Conservation (phyloP, 2,329 filamentous ascomycete species). For the Dactylella cylindrospora region DNA sequence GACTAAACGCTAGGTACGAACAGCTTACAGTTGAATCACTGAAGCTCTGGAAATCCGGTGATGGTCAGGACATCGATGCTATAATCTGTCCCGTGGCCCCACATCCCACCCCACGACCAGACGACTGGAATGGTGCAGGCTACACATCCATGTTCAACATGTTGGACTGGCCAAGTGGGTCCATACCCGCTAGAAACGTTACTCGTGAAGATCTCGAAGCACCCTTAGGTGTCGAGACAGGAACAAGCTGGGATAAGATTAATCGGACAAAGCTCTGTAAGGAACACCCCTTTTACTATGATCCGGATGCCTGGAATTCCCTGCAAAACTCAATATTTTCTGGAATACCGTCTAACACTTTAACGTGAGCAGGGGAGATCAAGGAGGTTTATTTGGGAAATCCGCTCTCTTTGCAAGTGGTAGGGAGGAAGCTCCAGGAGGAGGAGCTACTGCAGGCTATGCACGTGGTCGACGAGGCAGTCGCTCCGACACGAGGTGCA, state of each 20-base stretch:
- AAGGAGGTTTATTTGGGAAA: constrained; percentile 57
- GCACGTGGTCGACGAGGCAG: constrained; percentile 50
- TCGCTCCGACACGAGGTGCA: constrained; percentile 37
- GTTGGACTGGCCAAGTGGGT: constrained; percentile 64
- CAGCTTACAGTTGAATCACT: constrained; percentile 61
- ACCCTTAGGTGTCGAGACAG: constrained; percentile 27
- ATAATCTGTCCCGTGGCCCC: constrained; percentile 66
- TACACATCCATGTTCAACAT: constrained; percentile 65
- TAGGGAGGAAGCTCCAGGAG: constrained; percentile 59
- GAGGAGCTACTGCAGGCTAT: constrained; percentile 57
- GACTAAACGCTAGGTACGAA: constrained; percentile 59
- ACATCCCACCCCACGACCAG: constrained; percentile 64
- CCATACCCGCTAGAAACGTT: constrained; percentile 28
- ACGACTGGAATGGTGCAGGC: constrained; percentile 64
- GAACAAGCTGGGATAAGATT: constrained; percentile 33
- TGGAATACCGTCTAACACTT: too few relatives aligned
- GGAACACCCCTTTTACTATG: too few relatives aligned
- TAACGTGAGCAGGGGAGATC: constrained; percentile 50
- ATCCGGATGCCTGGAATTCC: too few relatives aligned
- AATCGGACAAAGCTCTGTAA: constrained; percentile 40
- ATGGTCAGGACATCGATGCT: constrained; percentile 59
- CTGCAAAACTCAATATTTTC: too few relatives aligned
- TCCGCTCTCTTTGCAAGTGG: constrained; percentile 60
- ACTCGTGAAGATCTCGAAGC: constrained; percentile 28
- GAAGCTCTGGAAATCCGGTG: constrained; percentile 59